Evolutionary conservation across 495 filamentous ascomycete species (phyloP).

Genomic region (Staphylotrichum longicolle): DNA sequence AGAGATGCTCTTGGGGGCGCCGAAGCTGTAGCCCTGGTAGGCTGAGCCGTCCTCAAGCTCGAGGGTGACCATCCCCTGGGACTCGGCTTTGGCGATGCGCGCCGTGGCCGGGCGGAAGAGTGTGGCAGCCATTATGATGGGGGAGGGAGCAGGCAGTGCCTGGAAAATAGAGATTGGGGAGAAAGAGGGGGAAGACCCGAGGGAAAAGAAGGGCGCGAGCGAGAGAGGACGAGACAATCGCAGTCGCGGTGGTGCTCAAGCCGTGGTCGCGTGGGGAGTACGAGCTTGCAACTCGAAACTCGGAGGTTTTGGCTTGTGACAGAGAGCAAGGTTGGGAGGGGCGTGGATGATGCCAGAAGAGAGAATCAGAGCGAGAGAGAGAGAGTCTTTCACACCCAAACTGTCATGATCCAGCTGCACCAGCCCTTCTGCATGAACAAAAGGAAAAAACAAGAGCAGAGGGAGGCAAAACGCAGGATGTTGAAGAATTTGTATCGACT

Average conservation of each 20-base stretch:
- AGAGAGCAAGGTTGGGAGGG: background rate
- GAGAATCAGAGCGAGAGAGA: background rate
- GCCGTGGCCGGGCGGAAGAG: conserved; percentile 58
- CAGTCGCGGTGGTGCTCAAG: background rate
- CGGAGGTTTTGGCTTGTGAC: background rate
- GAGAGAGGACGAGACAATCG: conserved; percentile 1
- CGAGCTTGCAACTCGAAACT: background rate
- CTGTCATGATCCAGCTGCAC: conserved; percentile 17
- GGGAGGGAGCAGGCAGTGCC: too few species aligned
- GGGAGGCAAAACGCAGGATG: conserved; percentile 12
- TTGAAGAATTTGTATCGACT: conserved; percentile 22
- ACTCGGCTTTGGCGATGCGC: conserved; percentile 43
- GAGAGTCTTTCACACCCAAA: conserved; percentile 4
- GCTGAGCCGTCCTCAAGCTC: conserved; percentile 86
- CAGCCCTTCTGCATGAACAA: conserved; percentile 22
- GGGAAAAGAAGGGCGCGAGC: background rate
- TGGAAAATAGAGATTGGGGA: background rate
- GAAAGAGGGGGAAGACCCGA: conserved; percentile 1
- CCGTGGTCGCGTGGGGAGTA: conserved; percentile 2
- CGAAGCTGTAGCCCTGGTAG: conserved; percentile 93
- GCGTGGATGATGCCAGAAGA: conserved; percentile 12
- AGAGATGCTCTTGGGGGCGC: conserved; percentile 83
- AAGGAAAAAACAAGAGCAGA: conserved; percentile 6
- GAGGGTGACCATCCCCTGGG: conserved; percentile 66
- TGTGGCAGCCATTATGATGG: conserved; percentile 39